Evolutionary conservation across 805 yeast genomes (phyloP).

Genomic region (Lachancea quebecensis): DNA sequence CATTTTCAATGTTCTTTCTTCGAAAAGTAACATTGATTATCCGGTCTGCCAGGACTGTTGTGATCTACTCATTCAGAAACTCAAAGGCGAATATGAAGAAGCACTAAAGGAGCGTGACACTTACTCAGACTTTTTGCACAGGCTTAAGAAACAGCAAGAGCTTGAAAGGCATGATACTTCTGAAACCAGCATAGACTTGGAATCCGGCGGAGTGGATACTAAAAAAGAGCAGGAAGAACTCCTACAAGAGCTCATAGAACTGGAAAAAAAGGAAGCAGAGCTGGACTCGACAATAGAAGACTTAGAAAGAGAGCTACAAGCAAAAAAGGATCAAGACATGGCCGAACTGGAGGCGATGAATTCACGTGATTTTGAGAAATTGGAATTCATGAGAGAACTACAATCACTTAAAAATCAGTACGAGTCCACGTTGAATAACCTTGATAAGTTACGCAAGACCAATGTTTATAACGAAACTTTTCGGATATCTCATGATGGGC

Average conservation of each 20-base stretch:
- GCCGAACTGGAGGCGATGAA: conserved; percentile 46
- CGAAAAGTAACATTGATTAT: conserved; percentile 68
- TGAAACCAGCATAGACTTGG: conserved; percentile 34
- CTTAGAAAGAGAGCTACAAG: conserved; percentile 43
- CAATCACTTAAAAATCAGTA: conserved; percentile 59
- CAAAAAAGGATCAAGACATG: conserved; percentile 42
- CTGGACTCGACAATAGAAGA: conserved; percentile 39
- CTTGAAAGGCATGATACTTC: conserved; percentile 34
- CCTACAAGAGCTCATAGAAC: conserved; percentile 15
- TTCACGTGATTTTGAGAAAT: conserved; percentile 45
- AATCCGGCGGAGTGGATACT: conserved; percentile 32
- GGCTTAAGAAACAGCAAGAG: conserved; percentile 51
- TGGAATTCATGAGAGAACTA: conserved; percentile 45
- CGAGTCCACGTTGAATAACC: conserved; percentile 52
- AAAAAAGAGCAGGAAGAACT: conserved; percentile 21
- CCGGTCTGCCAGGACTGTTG: conserved; percentile 91
- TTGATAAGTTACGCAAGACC: conserved; percentile 64
- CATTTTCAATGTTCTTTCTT: conserved; percentile 65
- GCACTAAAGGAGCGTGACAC: conserved; percentile 71
- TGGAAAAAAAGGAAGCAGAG: conserved; percentile 35
- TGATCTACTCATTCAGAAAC: conserved; percentile 50
- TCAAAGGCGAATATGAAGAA: conserved; percentile 65
- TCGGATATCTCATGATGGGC: conserved; percentile 75
- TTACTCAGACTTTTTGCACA: conserved; percentile 65
- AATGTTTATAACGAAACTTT: conserved; percentile 83